Evolutionary conservation across 176 grass and related monocot species (phyloP), one percentile per base, ranked within the genome.

Genomic region (Triticum turgidum): DNA sequence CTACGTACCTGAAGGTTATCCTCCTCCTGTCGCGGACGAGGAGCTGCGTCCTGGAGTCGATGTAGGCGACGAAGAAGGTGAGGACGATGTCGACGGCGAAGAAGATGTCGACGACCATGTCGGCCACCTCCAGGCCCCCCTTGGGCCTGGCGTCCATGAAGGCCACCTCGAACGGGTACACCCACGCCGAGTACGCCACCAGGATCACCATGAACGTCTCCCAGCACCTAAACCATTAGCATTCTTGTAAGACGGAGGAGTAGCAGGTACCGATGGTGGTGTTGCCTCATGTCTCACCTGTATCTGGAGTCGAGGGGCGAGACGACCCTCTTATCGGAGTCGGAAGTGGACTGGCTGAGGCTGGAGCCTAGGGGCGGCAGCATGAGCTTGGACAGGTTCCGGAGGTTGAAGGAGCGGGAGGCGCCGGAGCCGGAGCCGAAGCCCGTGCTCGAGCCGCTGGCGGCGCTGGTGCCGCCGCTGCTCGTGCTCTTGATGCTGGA

Each of bases 141-240:
- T 92, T 96, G 4, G 94, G 94, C 0, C 89, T 59, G 34, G 92
- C 85, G 67, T 92, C 88, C 94, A 96, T 83, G 88, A 99, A 99
- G 13, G 97, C 97, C n/a, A 99, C 90, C 93, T 99, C 97, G 79
- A 99, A 99, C 22, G 94, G 94, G 87, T 96, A 99, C 58, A 99
- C 94, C 97, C 97, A 99, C 76, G 97, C 97, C 15, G 97, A 94
- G 90, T 99, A 99, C 3, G 89, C 92, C 80, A 99, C 97, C 27
- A 99, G 80, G 3, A 99, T 49, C 87, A 99, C 94, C 97, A 99
- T 96, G 78, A 96, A 94, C 47, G 97, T 89, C 67, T 99, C 97
- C 97, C 97, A 99, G 82, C 90, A 94, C 88, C 93, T 98, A 66
- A 51, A 47, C 72, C 73, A 51, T 15, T 2, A 17, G 17, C 15